Base-by-base conservation (phyloP, 2,329 filamentous ascomycete genomes). In the Colletotrichum orbiculare region DNA sequence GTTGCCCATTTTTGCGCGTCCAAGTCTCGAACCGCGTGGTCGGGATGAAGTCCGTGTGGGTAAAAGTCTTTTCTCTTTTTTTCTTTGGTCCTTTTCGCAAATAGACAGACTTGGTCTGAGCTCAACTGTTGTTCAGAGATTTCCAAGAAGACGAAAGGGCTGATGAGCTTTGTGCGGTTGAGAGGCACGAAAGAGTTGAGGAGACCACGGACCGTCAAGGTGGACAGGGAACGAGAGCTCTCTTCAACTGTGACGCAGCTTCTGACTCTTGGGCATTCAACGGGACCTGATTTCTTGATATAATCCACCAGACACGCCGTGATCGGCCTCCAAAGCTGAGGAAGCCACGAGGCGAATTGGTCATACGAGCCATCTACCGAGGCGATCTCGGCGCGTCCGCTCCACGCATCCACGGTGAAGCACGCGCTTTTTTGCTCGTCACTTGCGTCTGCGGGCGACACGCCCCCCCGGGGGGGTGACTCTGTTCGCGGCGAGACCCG, bases 341-440 rank as follows among this genome's bases (percentile, higher is more conserved):
- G 54, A 61, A 45, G 38, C 60, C 25, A 42, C 37, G 39, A 53
- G 55, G 61, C 61, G 49, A 64, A 33, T 41, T 54, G 25, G 59
- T 62, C 62, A 56, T 56, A 56, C 41, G 58, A 65, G 52, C 13
- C 57, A 65, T 46, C 50, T 48, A 41, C 50, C 58, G 58, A 65
- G 58, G 62, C 62, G 58, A 62, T 65, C 52, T 65, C 62, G 62
- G 62, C 46, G 62, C 62, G 58, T 62, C 52, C 50, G 56, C 39
- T 42, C 45, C 42, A 55, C 41, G 41, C n/a, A 17, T 15, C 11
- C 42, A 46, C 43, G 43, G 17, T 46, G n/a, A 17, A 25, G 3
- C 25, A 25, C 25, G 25, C 25, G 25, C 25, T 54, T 54, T 53
- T 42, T n/a, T 37, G 10, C 10, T 12, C 6, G 15, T 53, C 49